Conservation (phyloP, 1,139 yeast species). For the Protomyces gravidus region DNA sequence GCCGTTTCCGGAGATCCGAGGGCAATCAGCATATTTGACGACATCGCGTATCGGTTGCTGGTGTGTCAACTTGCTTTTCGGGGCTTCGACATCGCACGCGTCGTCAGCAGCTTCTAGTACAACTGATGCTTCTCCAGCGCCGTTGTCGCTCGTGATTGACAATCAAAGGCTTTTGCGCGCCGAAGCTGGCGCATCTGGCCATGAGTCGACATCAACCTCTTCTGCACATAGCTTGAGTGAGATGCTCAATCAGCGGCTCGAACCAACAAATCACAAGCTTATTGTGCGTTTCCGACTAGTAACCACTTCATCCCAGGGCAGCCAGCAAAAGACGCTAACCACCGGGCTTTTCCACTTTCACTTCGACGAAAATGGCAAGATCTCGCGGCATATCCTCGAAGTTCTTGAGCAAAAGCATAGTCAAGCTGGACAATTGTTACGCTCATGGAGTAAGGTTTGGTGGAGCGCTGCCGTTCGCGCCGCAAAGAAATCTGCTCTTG, state of each 20-base stretch:
- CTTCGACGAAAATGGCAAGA: conserved; percentile 15
- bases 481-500: not conserved
- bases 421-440: not conserved
- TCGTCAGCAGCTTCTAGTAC: not conserved
- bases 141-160: conserved; percentile 4
- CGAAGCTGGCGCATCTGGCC: not conserved
- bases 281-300: conserved; percentile 17
- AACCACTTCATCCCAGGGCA: not conserved
- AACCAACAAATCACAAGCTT: not conserved
- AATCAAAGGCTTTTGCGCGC: conserved; percentile 4
- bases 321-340: not conserved
- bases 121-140: not conserved
- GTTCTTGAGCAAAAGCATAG: conserved; percentile 11
- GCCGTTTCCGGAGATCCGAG: conserved; percentile 19
- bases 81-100: not conserved
- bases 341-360: conserved; percentile 27
- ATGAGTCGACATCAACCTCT: not conserved
- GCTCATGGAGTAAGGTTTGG: not conserved
- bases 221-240: not conserved
- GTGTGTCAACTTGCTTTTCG: conserved; percentile 15
- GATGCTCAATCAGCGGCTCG: not conserved
- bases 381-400: conserved; percentile 21
- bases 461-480: not conserved
- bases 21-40: conserved; percentile 17
- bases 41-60: conserved; percentile 12